phyloP scores from a whole-genome alignment of 208 protist genomes.

The Crithidia mellificae region DNA sequence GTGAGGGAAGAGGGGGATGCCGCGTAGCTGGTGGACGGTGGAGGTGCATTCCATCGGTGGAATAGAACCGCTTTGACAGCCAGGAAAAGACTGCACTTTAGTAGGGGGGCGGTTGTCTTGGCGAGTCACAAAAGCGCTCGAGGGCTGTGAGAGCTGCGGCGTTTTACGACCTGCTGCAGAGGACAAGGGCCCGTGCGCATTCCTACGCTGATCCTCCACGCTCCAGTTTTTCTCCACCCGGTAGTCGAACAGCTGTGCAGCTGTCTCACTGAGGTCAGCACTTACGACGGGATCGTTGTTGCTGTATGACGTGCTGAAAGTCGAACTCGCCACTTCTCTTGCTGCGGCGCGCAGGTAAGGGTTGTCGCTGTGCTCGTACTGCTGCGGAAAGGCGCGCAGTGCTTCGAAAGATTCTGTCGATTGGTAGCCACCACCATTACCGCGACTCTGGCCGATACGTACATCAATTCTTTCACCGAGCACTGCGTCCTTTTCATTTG shows the following conservation, averaged over 20 bases:
- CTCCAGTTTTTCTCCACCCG: too few species aligned
- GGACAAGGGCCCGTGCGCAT: neutral
- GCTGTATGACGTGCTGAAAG: neutral
- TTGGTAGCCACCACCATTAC: too few species aligned
- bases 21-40: slow-evolving; percentile 7
- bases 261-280: too few species aligned
- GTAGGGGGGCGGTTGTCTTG: too few species aligned
- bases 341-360: slow-evolving; percentile 32
- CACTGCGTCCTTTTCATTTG: too few species aligned
- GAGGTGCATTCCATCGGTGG: neutral
- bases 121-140: neutral
- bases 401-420: neutral
- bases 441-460: too few species aligned
- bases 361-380: slow-evolving; percentile 24
- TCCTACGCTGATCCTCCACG: neutral
- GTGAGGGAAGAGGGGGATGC: slow-evolving; percentile 22
- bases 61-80: neutral
- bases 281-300: too few species aligned
- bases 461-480: too few species aligned
- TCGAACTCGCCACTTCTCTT: neutral
- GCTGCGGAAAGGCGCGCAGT: neutral
- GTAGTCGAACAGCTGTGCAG: too few species aligned
- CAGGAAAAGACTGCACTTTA: too few species aligned
- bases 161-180: neutral
- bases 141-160: slow-evolving; percentile 7